Evolutionary conservation across 768 basidiomycete genomes (phyloP).

Genomic region (Lactarius quietus): DNA sequence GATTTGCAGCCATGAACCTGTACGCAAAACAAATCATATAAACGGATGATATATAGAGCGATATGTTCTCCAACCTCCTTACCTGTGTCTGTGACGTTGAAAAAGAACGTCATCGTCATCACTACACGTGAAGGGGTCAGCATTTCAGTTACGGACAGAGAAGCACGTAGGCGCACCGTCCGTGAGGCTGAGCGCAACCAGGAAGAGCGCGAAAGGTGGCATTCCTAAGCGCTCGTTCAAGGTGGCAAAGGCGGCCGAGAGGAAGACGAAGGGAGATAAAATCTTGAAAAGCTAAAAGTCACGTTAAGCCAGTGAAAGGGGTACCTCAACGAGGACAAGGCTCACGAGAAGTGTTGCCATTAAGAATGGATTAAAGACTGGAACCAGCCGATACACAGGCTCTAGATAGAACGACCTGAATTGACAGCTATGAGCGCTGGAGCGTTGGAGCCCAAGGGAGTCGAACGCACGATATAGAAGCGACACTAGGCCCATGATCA

Average conservation of each 20-base stretch:
- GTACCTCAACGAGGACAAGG: background rate
- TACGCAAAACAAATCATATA: background rate
- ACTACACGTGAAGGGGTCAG: constrained; percentile 37
- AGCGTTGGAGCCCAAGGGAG: background rate
- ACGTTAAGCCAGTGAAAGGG: background rate
- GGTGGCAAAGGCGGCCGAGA: constrained; percentile 64
- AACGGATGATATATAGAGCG: background rate
- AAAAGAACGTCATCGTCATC: constrained; percentile 83
- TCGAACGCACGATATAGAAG: constrained; percentile 24
- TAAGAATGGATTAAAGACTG: constrained; percentile 80
- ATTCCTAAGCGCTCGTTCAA: constrained; percentile 64
- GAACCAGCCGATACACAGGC: constrained; percentile 83
- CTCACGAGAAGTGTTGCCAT: constrained; percentile 72
- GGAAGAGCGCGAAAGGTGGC: constrained; percentile 77
- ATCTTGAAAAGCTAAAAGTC: constrained; percentile 70
- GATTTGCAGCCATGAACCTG: constrained; percentile 86
- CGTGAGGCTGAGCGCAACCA: constrained; percentile 70
- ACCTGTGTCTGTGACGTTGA: constrained; percentile 79
- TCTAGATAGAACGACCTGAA: constrained; percentile 88
- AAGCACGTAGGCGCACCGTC: constrained; percentile 45
- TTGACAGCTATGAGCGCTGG: constrained; percentile 47
- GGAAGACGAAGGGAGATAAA: constrained; percentile 71
- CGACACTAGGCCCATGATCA: constrained; percentile 25
- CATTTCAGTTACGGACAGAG: constrained; percentile 1
- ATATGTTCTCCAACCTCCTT: background rate